phyloP scores from a whole-genome alignment of 345 rosid species.

The Trapa bicornis region DNA sequence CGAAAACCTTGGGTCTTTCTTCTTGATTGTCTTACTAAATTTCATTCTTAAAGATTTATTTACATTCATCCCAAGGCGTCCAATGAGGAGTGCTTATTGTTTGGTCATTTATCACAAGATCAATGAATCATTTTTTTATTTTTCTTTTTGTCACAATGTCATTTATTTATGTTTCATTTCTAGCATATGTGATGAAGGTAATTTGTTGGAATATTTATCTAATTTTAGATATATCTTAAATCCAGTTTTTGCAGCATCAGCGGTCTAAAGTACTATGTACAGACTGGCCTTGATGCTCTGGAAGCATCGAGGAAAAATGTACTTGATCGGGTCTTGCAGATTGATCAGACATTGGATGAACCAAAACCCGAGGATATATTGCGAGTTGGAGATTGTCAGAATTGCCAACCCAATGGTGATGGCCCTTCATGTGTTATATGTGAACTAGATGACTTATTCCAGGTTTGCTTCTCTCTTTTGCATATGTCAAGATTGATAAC shows the following conservation, averaged over 20 bases:
- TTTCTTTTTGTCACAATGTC: not conserved
- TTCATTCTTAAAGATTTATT: not conserved
- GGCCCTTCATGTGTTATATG: constrained; percentile 80
- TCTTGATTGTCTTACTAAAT: not conserved
- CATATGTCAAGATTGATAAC: not conserved
- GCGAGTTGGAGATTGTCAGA: constrained; percentile 56
- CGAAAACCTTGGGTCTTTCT: not conserved
- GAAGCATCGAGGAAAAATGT: constrained; percentile 54
- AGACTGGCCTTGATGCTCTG: constrained; percentile 59
- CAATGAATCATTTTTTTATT: not conserved
- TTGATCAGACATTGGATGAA: constrained; percentile 67
- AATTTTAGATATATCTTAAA: constrained; percentile 7
- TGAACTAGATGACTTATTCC: constrained; percentile 70
- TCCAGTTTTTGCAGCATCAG: constrained; percentile 62
- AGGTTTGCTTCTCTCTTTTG: constrained; percentile 28
- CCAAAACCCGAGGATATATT: constrained; percentile 72
- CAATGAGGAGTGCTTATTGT: not conserved
- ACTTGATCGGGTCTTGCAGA: constrained; percentile 53
- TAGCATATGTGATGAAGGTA: not conserved
- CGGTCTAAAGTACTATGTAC: constrained; percentile 73
- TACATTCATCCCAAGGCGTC: not conserved
- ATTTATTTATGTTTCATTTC: not conserved
- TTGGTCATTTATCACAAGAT: not conserved
- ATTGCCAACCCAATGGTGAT: constrained; percentile 50
- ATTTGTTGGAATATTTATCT: not conserved